Evolutionary conservation across 2,329 filamentous ascomycete genomes (phyloP), one percentile per base, ranked within the genome.

Genomic region (Penicillium olsonii): DNA sequence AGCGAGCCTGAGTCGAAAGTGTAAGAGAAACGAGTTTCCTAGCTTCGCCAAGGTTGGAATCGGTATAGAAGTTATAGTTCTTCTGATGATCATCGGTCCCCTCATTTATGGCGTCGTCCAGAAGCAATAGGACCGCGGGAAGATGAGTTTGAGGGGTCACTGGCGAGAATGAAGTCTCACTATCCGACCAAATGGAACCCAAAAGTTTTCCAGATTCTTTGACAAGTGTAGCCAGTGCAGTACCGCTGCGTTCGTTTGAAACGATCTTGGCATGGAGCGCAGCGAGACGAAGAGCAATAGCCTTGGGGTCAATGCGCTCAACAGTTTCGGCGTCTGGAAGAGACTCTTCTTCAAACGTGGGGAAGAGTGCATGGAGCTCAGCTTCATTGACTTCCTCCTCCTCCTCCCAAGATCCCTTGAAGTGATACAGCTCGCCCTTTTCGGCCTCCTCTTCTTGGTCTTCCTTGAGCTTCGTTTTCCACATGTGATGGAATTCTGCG

Each of bases 1-100:
- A 96, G 14, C 87, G 84, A 39, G 75, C 67, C 64, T 87, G 85
- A 38, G 92, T 83, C 42, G 84, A 82, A 60, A 85, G 80, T 10
- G 90, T 77, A 8, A 96, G 74, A 0, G 69, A 72, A 20, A 94
- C 84, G 4, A 96, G 78, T 53, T 84, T 87, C 52, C 87, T 85
- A 9, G 85, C 84, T 72, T 97, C 90, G 1, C 75, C 68, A 11
- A 92, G 74, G 61, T 97, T 95, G 2, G 86, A 69, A 62, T 95
- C 87, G 0, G 82, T 85, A 69, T 99, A 99, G 68, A 99, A 96
- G 71, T 96, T 96, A 75, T 92, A 95, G 19, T 75, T 68, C 26
- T 69, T 70, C 0, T 71, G 59, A 2, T 74, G 63, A 4, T 72
- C 71, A n/a, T 58, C 65, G 18, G 66, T 68, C 42, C 80, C 78